Evolutionary conservation across 2,329 filamentous ascomycete species (phyloP).

Genomic region (Epichloe coenophiala): DNA sequence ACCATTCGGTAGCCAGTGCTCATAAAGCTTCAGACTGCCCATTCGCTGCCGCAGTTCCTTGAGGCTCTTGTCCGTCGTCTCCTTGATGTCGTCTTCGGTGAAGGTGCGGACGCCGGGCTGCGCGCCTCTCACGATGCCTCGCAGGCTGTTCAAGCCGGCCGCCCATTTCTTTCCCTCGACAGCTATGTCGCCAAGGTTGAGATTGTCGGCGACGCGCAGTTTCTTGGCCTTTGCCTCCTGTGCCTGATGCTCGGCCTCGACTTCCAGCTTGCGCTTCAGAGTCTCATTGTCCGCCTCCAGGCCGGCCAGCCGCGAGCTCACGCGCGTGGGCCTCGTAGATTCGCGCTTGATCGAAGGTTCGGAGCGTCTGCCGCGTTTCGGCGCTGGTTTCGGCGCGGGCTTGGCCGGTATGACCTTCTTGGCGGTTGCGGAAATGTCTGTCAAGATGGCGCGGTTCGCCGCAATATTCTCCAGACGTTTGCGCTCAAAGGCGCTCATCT

Average conservation of each 20-base stretch:
- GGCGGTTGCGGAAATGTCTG: slow-evolving; percentile 60
- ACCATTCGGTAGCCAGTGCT: slow-evolving; percentile 72
- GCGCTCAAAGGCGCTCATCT: slow-evolving; percentile 73
- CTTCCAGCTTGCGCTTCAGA: slow-evolving; percentile 36
- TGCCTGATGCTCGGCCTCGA: slow-evolving; percentile 31
- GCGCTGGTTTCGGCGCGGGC: slow-evolving; percentile 32
- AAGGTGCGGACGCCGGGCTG: slow-evolving; percentile 78
- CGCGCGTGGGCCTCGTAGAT: slow-evolving; percentile 34
- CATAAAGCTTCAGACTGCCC: slow-evolving; percentile 65
- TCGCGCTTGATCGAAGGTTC: slow-evolving; percentile 33
- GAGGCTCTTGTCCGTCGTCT: slow-evolving; percentile 64
- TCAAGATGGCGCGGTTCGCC: slow-evolving; percentile 67
- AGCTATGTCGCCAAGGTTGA: slow-evolving; percentile 63
- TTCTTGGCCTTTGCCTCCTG: slow-evolving; percentile 43
- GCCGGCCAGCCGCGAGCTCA: slow-evolving; percentile 45
- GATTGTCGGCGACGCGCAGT: slow-evolving; percentile 36
- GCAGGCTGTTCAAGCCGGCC: slow-evolving; percentile 51
- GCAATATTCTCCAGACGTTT: slow-evolving; percentile 77
- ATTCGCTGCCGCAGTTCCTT: slow-evolving; percentile 63
- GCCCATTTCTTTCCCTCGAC: slow-evolving; percentile 71
- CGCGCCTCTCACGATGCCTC: slow-evolving; percentile 46
- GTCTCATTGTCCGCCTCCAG: slow-evolving; percentile 33
- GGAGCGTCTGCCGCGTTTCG: slow-evolving; percentile 19
- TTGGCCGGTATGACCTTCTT: slow-evolving; percentile 51
- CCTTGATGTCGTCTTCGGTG: slow-evolving; percentile 65